These are phyloP conservation scores for Hypoxylon sp. DNA, from an alignment of 2,329 filamentous ascomycete species.

Conservation along the genomic window DNA sequence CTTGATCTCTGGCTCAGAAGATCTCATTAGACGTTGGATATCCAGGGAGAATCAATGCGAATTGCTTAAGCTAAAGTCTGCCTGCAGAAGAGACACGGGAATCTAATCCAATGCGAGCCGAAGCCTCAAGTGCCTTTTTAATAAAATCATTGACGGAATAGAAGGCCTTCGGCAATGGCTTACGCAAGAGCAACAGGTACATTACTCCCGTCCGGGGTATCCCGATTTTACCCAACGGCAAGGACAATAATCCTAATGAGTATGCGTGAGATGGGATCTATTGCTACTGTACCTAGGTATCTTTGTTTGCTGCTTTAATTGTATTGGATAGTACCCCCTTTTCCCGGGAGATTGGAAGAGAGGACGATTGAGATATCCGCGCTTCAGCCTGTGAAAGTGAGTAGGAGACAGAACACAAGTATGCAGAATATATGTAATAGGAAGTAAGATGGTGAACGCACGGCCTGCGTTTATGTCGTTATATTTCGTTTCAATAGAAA, in stretches of 20 bases:
- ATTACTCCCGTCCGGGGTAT: not conserved
- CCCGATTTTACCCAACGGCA: slow-evolving; percentile 9
- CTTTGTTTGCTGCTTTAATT: slow-evolving; percentile 26
- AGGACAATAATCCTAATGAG: slow-evolving; percentile 8
- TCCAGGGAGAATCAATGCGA: not conserved
- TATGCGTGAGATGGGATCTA: slow-evolving; percentile 4
- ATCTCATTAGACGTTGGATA: not conserved
- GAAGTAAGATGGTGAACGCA: not conserved
- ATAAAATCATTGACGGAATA: slow-evolving; percentile 16
- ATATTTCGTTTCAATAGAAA: not conserved
- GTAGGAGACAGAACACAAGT: not conserved
- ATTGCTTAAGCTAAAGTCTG: not conserved
- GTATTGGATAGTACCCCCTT: slow-evolving; percentile 2
- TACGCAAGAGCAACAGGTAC: slow-evolving; percentile 11
- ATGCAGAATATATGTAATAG: not conserved
- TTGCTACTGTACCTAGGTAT: not conserved
- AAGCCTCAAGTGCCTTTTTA: not conserved
- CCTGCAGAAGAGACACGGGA: slow-evolving; percentile 1
- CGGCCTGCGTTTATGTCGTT: not conserved
- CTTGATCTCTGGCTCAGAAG: not conserved
- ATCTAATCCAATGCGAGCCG: slow-evolving; percentile 1
- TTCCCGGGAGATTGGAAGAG: not conserved
- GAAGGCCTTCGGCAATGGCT: slow-evolving; percentile 21
- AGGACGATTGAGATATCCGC: slow-evolving; percentile 7
- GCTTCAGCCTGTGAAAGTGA: slow-evolving; percentile 6